Conservation (phyloP, 192 early-diverging fungal genomes). For the Backusella mclennaniae region DNA sequence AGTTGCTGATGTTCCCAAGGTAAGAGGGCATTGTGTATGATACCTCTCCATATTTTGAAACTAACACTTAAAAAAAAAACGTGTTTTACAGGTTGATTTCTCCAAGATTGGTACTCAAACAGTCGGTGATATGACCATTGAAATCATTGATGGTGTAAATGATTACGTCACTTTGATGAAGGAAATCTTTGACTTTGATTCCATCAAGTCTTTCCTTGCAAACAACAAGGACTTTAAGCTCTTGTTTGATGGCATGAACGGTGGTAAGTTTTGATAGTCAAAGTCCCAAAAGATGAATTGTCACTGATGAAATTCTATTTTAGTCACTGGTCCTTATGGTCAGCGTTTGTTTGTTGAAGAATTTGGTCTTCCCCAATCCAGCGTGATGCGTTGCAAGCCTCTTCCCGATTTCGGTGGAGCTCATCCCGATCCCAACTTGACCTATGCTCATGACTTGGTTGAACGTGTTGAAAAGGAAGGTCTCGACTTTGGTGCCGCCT, state of each 20-base stretch:
- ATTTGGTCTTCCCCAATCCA: conserved; percentile 77
- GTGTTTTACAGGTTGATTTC: conserved; percentile 62
- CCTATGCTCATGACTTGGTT: conserved; percentile 93
- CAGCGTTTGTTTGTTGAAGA: conserved; percentile 83
- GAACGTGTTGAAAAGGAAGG: conserved; percentile 79
- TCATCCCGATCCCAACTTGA: conserved; percentile 98
- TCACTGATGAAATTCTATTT: too few relatives aligned
- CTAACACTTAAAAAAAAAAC: background rate
- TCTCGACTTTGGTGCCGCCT: conserved; percentile 91
- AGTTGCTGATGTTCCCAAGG: conserved; percentile 55
- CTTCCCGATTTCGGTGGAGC: conserved; percentile 90
- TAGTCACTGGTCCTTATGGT: conserved; percentile 94
- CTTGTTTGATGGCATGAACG: conserved; percentile 94
- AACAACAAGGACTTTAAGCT: conserved; percentile 74
- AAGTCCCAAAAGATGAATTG: too few relatives aligned
- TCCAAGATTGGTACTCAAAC: conserved; percentile 59
- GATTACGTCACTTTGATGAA: conserved; percentile 89
- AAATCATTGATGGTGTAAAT: conserved; percentile 84
- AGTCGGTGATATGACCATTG: conserved; percentile 68
- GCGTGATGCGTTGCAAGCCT: conserved; percentile 82
- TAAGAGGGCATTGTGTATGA: background rate
- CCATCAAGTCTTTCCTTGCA: conserved; percentile 76
- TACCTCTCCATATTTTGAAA: background rate
- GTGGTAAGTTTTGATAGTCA: conserved; percentile 44
- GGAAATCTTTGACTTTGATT: conserved; percentile 90